Base-by-base conservation (phyloP, 352 stramenopile species). In the Phytopythium helicoides region DNA sequence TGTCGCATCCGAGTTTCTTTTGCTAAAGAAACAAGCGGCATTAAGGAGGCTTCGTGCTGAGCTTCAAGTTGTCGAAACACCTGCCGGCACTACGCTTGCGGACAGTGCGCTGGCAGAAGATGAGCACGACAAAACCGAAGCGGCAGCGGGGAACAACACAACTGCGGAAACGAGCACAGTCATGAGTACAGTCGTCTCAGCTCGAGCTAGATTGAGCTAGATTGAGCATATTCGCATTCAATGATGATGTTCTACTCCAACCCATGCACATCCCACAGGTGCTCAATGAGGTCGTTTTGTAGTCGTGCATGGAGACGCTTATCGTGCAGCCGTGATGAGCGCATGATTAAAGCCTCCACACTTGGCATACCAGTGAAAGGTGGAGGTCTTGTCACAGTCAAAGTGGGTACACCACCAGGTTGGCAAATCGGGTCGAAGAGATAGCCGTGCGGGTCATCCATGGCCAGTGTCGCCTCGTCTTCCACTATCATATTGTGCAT, bases 401-500 rank as follows among this genome's bases (percentile, higher is more conserved):
- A 53, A 9, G 18, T 21, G 14, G 47, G 47, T 15, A 44, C 37
- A 16, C 33, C 47, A n/a, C 33, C 47, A 15, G 15, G 47, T 1
- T 44, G n/a, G 10, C 6, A 36, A 16, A 44, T n/a, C 15, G 6
- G 7, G 22, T 53, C 26, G 33, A 33, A 41, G 3, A 42, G 31
- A 37, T 39, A 18, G 2, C 16, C 12, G 33, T 53, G 4, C 2
- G 9, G 31, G 18, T n/a, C 47, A 23, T 40, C 11, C 26, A 36
- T 9, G 1, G 26, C 19, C 4, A 18, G 19, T 6, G 6, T 5
- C 11, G 39, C 8, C 26, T 62, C 56, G 33, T 62, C 55, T 18
- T 44, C 47, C 2, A 62, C 18, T 19, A 62, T 56, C 42, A 54
- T 57, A n/a, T 62, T 62, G 36, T 62, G 48, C 9, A 53, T 18